These are phyloP conservation scores for Neolentinus lepideus DNA, from an alignment of 1,284 basidiomycete genomes.

Conservation along the genomic window DNA sequence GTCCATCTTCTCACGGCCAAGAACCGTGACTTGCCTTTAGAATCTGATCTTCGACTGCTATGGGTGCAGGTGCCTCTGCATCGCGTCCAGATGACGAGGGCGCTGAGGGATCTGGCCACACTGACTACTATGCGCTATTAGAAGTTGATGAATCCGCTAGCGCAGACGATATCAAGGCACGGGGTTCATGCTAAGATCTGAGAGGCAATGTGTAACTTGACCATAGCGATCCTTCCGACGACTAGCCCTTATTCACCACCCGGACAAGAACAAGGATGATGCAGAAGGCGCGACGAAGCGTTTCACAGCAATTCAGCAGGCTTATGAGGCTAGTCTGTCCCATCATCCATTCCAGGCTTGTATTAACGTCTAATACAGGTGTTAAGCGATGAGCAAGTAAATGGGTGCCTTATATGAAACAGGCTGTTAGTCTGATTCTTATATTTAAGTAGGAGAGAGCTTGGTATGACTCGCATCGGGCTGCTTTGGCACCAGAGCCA, in stretches of 20 bases:
- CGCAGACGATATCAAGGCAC: conserved; percentile 82
- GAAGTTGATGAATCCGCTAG: conserved; percentile 77
- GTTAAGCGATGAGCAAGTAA: conserved; percentile 87
- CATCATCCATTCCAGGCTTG: neutral
- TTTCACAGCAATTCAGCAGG: conserved; percentile 88
- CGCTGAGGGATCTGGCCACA: conserved; percentile 13
- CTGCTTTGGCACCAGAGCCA: conserved; percentile 77
- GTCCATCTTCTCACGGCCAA: neutral
- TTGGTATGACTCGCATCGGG: conserved; percentile 96
- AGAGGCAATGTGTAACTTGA: conserved; percentile 9
- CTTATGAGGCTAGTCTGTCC: conserved; percentile 71
- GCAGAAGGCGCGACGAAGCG: conserved; percentile 82
- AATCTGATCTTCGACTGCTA: conserved; percentile 18
- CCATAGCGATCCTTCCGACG: conserved; percentile 73
- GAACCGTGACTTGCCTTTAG: neutral
- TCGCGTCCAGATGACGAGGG: conserved; percentile 24
- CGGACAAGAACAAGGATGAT: conserved; percentile 83
- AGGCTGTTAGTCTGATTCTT: conserved; percentile 1
- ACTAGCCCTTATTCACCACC: conserved; percentile 82
- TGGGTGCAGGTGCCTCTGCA: conserved; percentile 69
- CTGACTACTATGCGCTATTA: conserved; percentile 78
- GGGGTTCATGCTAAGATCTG: conserved; percentile 10
- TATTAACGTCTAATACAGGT: conserved; percentile 40
- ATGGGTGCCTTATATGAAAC: conserved; percentile 13
- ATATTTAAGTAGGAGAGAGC: conserved; percentile 78